Evolutionary conservation across 345 rosid genomes (phyloP), one percentile per base, ranked within the genome.

Genomic region (Trapa bicornis): DNA sequence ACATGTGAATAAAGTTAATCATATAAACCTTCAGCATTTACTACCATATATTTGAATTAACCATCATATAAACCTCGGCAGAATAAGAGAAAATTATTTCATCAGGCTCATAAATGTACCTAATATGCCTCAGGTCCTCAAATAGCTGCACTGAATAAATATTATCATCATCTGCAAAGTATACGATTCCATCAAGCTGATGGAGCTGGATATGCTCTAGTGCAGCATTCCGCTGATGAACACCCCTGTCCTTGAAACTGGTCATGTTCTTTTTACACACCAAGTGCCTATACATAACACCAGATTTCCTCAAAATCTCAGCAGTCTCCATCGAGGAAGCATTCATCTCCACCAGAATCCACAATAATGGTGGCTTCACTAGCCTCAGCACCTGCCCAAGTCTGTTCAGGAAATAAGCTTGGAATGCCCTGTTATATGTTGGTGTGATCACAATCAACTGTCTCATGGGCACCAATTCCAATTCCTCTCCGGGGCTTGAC

Each of bases 321-420:
- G 94, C 91, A 0, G 97, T 90, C 85, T 90, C 98, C 71, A 77
- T 70, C 29, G 97, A 83, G 37, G 87, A 92, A 9, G 70, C 68
- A 45, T 80, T 81, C 62, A 78, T 82, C 74, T 93, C 98, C 69
- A 90, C 98, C 76, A 90, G 97, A 47, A 93, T 82, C 98, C 98
- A 93, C 70, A 93, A 74, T 57, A 93, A 22, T 35, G 98, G 98
- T 22, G 92, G 86, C 68, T 75, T 80, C 70, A 88, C 94, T 16
- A 90, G 82, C 79, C 87, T 82, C 80, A 93, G 68, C 38, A 85
- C 82, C 66, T 93, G 98, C 65, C 86, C 94, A 65, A 93, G 54
- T 74, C 96, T 83, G 73, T 77, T 87, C 71, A 93, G 74, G 69
- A 77, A 87, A 69, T 85, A 93, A 3, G 86, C 96, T 73, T 93